A percentile compares a stretch with the other conserved stretches of the same genome.
These are phyloP conservation scores for Fusarium fracticaudum DNA, from an alignment of 2,329 filamentous ascomycete genomes.

Conservation along the genomic window DNA sequence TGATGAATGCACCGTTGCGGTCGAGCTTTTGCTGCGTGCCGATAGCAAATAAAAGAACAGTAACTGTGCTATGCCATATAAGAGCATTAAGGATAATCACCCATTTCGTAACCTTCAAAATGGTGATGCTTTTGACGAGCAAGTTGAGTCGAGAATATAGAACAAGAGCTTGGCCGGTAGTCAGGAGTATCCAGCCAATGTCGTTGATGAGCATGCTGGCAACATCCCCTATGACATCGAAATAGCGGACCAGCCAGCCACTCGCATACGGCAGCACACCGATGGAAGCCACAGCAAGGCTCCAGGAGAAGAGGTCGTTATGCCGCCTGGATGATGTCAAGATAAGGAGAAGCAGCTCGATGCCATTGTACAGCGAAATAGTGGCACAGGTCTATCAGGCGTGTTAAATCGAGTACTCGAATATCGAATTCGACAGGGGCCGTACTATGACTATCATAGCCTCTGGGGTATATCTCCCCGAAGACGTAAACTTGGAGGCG, in stretches of 20 bases:
- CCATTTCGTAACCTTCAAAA: conserved; percentile 15
- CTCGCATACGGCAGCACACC: conserved; percentile 24
- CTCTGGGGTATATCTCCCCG: conserved; percentile 19
- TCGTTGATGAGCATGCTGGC: conserved; percentile 13
- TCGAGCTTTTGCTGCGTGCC: conserved; percentile 7
- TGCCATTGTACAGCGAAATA: conserved; percentile 27
- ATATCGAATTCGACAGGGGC: not conserved
- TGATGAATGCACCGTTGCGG: not conserved
- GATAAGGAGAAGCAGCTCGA: conserved; percentile 28
- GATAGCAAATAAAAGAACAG: conserved; percentile 18
- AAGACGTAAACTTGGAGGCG: not conserved
- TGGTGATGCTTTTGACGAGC: conserved; percentile 2
- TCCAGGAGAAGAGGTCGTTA: conserved; percentile 30
- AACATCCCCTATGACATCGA: conserved; percentile 14
- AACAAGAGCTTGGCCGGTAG: conserved; percentile 31
- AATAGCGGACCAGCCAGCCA: conserved; percentile 26
- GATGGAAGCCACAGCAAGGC: conserved; percentile 16
- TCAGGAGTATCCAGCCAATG: conserved; percentile 31
- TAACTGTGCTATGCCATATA: conserved; percentile 27
- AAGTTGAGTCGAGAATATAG: conserved; percentile 31
- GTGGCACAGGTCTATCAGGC: conserved; percentile 15
- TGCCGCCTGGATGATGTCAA: conserved; percentile 27
- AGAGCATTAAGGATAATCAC: conserved; percentile 26
- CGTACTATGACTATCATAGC: conserved; percentile 34
- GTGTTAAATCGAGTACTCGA: not conserved